Percentiles rank a stretch among this genome's conserved stretches.
Conservation (phyloP, 2,329 filamentous ascomycete genomes). For the Trichoderma harzianum region DNA sequence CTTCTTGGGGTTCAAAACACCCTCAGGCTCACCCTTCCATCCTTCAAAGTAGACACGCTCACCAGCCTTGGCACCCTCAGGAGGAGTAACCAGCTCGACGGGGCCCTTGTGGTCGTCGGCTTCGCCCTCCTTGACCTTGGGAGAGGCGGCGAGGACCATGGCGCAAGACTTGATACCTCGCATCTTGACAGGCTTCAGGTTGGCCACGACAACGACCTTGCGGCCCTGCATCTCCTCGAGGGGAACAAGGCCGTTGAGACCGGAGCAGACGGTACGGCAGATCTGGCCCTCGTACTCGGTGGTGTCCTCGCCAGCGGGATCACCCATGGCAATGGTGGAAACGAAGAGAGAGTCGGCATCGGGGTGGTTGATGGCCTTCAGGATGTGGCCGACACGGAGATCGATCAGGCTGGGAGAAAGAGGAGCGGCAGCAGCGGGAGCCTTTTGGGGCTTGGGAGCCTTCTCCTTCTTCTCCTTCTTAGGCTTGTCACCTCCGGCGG, state of each 20-base stretch:
- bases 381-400: conserved; percentile 92
- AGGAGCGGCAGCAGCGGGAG: conserved; percentile 66
- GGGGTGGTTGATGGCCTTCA: conserved; percentile 92
- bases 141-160: conserved; percentile 95
- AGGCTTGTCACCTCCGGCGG: conserved; percentile 45
- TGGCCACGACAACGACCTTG: conserved; percentile 93
- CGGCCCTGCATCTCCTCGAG: conserved; percentile 95
- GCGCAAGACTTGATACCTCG: conserved; percentile 73
- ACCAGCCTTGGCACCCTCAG: conserved; percentile 73
- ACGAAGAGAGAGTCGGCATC: conserved; percentile 96
- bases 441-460: conserved; percentile 69
- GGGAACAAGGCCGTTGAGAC: conserved; percentile 87
- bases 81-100: conserved; percentile 87
- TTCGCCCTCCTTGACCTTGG: conserved; percentile 76
- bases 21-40: conserved; percentile 90
- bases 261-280: conserved; percentile 93
- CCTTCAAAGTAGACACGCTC: conserved; percentile 92
- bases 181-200: conserved; percentile 99
- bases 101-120: conserved; percentile 82
- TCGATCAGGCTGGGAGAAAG: conserved; percentile 86
- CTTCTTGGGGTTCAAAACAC: conserved; percentile 96
- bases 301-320: conserved; percentile 84
- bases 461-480: conserved; percentile 93
- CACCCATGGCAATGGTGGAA: conserved; percentile 91
- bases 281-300: conserved; percentile 87